Evolutionary conservation across 2,329 filamentous ascomycete genomes (phyloP).

Genomic region (Arthrobotrys iridis): DNA sequence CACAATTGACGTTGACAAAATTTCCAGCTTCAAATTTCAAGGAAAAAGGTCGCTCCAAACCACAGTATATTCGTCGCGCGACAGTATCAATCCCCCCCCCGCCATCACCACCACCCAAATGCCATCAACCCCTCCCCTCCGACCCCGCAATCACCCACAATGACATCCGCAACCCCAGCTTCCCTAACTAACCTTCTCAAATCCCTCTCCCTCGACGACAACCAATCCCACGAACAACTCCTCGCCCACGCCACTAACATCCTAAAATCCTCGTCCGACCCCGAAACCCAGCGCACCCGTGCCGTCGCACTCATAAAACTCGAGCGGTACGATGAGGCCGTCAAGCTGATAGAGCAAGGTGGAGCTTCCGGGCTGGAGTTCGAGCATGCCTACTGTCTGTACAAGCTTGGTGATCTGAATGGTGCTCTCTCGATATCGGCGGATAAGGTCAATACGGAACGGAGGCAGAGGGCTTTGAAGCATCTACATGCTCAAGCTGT

Average conservation of each 20-base stretch:
- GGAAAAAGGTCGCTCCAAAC: neutral
- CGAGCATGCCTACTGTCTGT: slow-evolving; percentile 83
- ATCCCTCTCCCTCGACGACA: slow-evolving; percentile 55
- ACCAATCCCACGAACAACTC: slow-evolving; percentile 75
- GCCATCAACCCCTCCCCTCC: neutral
- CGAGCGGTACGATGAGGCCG: slow-evolving; percentile 81
- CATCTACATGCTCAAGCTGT: slow-evolving; percentile 68
- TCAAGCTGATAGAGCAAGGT: slow-evolving; percentile 72
- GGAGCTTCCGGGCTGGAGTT: slow-evolving; percentile 71
- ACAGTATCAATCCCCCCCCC: neutral
- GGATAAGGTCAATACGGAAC: slow-evolving; percentile 48
- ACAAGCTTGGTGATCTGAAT: slow-evolving; percentile 76
- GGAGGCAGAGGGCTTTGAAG: slow-evolving; percentile 62
- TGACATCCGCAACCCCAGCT: slow-evolving; percentile 55
- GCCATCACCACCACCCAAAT: neutral
- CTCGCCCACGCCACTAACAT: slow-evolving; percentile 72
- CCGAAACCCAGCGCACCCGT: slow-evolving; percentile 74
- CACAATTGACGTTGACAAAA: slow-evolving; percentile 25
- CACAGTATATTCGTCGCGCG: neutral
- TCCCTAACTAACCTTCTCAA: slow-evolving; percentile 57
- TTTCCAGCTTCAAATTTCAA: slow-evolving; percentile 10
- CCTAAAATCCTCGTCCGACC: slow-evolving; percentile 70
- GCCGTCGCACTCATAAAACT: slow-evolving; percentile 81
- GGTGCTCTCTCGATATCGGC: slow-evolving; percentile 69
- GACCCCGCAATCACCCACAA: slow-evolving; percentile 22